phyloP scores from a whole-genome alignment of 1,139 yeast genomes.

The Candida anutae region DNA sequence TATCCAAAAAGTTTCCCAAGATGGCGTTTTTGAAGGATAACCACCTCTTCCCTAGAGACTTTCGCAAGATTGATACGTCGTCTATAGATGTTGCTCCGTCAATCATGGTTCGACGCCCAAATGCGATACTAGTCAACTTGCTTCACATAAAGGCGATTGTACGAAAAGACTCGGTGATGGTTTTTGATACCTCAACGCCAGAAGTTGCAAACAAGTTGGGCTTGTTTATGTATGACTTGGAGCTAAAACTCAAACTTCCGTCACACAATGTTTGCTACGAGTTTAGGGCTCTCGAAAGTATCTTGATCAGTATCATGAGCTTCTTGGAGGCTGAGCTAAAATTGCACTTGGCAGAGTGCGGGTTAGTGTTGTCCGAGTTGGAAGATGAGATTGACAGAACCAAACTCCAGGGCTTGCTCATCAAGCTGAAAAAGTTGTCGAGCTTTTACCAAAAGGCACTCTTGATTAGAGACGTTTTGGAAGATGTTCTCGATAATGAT shows the following conservation, averaged over 20 bases:
- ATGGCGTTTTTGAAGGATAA: conserved; percentile 68
- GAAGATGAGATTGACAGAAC: conserved; percentile 83
- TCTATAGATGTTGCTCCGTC: conserved; percentile 86
- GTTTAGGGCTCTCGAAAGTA: conserved; percentile 82
- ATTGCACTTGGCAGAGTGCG: conserved; percentile 64
- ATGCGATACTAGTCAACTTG: conserved; percentile 72
- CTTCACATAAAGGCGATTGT: conserved; percentile 83
- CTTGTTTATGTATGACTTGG: conserved; percentile 79
- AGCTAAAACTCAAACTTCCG: conserved; percentile 58
- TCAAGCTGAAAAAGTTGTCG: conserved; percentile 72
- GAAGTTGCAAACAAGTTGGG: conserved; percentile 56
- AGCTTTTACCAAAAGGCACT: conserved; percentile 81
- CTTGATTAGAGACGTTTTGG: conserved; percentile 75
- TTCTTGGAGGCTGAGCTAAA: conserved; percentile 81
- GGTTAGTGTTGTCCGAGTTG: conserved; percentile 69
- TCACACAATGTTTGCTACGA: conserved; percentile 49
- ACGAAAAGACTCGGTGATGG: conserved; percentile 69
- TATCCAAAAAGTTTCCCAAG: conserved; percentile 71
- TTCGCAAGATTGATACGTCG: conserved; percentile 83
- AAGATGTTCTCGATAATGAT: conserved; percentile 80
- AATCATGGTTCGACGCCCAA: conserved; percentile 62
- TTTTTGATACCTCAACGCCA: conserved; percentile 67
- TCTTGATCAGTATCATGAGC: conserved; percentile 76
- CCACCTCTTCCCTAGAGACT: conserved; percentile 72
- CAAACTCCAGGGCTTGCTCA: conserved; percentile 68